Base-by-base conservation (phyloP, 139 green algal species). In the Astrephomene gubernaculifera region DNA sequence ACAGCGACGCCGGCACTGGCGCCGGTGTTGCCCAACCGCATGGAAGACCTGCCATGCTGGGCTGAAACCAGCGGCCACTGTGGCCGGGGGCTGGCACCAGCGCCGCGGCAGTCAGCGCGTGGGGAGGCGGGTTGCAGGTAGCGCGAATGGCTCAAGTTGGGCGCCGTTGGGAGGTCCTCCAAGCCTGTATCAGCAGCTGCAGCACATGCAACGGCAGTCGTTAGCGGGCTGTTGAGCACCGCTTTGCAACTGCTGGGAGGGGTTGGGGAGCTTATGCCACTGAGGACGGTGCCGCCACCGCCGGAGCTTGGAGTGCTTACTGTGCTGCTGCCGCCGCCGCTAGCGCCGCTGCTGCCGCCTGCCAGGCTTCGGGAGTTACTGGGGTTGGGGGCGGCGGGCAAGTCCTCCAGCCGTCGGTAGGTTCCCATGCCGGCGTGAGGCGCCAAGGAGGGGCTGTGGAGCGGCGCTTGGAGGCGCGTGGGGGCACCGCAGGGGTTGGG, bases 341-440 rank as follows among this genome's bases (percentile, higher is more conserved):
- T 61, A 43, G 43, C 44, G 25, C 33, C 25, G 70, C 24, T 61
- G 70, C 70, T 78, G 41, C 70, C 45, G 49, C 68, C 45, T 2
- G 71, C 71, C 21, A 81, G 73, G 73, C 73, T 81, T 7, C 73
- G 71, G 9, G 71, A 65, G 45, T 80, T 21, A 31, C 22, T 33
- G n/a, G 71, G 71, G 71, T 14, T 67, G 49, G 71, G 71, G 8
- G 71, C 71, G 17, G 71, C 45, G 14, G 71, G 71, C 33, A 80
- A 35, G 10, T 80, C 71, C 49, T 80, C 71, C 45, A 45, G 49
- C 10, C 71, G 71, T 3, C 71, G 71, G 35, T 45, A 80, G 71
- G 67, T 68, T 3, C 71, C 71, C 31, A 67, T 17, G 71, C 45
- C 21, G 31, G 17, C 57, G 21, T 7, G 22, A 65, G 8, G 17